Base-by-base conservation (phyloP, 169 alveolate species). In the Eimeria falciformis region DNA sequence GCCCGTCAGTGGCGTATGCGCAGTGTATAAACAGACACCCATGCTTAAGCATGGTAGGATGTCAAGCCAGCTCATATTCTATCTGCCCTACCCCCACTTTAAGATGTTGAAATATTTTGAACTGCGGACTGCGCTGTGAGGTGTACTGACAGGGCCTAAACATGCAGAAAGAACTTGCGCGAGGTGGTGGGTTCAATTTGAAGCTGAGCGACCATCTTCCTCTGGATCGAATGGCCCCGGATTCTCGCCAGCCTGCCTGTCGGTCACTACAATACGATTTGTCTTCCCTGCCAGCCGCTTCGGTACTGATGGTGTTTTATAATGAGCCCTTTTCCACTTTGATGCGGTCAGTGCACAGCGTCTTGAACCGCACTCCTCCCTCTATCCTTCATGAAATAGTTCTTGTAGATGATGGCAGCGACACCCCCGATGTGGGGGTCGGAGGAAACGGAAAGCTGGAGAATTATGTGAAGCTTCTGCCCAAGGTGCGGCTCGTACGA, bases 101-200 rank as follows among this genome's bases (percentile, higher is more conserved):
- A 14, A 7, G 5, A 43, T 27, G 71, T 21, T 12, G 14, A 29
- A 27, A 25, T 25, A 9, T 21, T 9, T 65, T 0, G 0, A n/a
- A n/a, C n/a, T n/a, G n/a, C n/a, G n/a, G n/a, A n/a, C n/a, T n/a
- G n/a, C 37, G 2, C 21, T 25, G 65, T 43, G 69, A 23, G 69
- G 45, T 23, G 46, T 50, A 14, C 21, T 14, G 3, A 27, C 93
- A 88, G 93, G 93, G 65, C 25, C 18, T 94, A 58, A 77, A 89
- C 71, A 94, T 94, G 83, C 56, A 93, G 0, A 14, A 33, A 43
- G 95, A 90, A 43, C 93, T 95, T 62, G 83, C 93, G 23, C 90
- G 94, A 3, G 96, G 96, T 12, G 96, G 96, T 37, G 96, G 96
- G 17, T 95, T 95, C 58, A 92, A 93, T 40, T 50, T 93, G 68